These are phyloP conservation scores for sweet orange (Citrus sinensis) DNA, from an alignment of 345 rosid genomes.

Conservation along the genomic window DVS_A1.0 CM039163.1:42222501-42223000, in stretches of 20 bases:
- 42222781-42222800: slow-evolving; percentile 6
- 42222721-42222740: slow-evolving; percentile 38
- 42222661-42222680: slow-evolving; percentile 85
- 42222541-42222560: neutral
- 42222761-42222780: slow-evolving; percentile 8
- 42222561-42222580: slow-evolving; percentile 55
- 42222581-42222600: slow-evolving; percentile 76
- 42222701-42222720: slow-evolving; percentile 53
- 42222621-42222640: slow-evolving; percentile 67
- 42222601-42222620: slow-evolving; percentile 80
- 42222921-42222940: slow-evolving; percentile 54
- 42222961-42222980: neutral
- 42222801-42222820: slow-evolving; percentile 19
- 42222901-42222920: slow-evolving; percentile 93
- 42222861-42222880: slow-evolving; percentile 84
- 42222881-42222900: slow-evolving; percentile 97
- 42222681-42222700: slow-evolving; percentile 65
- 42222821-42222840: slow-evolving; percentile 48
- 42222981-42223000: neutral
- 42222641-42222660: slow-evolving; percentile 72
- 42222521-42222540: slow-evolving; percentile 14
- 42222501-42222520: slow-evolving; percentile 4
- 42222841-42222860: slow-evolving; percentile 79
- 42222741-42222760: slow-evolving; percentile 69
- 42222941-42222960: slow-evolving; percentile 20